phyloP scores from a whole-genome alignment of 2,329 filamentous ascomycete species.

The Dactylonectria macrodidyma region DNA sequence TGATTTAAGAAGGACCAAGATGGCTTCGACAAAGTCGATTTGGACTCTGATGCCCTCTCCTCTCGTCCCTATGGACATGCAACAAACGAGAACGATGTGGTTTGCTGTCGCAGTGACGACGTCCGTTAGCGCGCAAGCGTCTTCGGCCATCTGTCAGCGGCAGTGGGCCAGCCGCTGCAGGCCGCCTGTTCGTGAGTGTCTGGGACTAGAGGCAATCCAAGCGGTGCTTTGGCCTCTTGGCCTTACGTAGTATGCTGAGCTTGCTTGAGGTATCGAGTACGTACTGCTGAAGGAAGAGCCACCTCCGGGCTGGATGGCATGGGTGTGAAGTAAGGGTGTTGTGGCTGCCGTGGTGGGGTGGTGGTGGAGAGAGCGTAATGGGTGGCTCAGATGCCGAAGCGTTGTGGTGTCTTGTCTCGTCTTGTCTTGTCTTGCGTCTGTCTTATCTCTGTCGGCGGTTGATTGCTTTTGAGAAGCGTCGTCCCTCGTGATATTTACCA shows the following conservation, averaged over 20 bases:
- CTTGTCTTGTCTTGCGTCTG: slow-evolving; percentile 1
- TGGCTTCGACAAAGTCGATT: slow-evolving; percentile 4
- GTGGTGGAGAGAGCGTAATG: slow-evolving; percentile 8
- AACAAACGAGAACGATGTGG: slow-evolving; percentile 20
- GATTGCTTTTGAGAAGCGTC: background rate
- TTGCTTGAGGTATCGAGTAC: background rate
- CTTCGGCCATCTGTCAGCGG: slow-evolving; percentile 21
- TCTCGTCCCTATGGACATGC: background rate
- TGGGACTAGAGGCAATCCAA: slow-evolving; percentile 19
- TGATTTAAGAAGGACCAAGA: background rate
- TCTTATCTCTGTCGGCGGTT: slow-evolving; percentile 20
- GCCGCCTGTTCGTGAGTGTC: slow-evolving; percentile 20
- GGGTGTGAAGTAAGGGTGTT: slow-evolving; percentile 10
- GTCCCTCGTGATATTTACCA: slow-evolving; percentile 1
- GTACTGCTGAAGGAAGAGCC: slow-evolving; percentile 10
- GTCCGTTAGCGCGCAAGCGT: slow-evolving; percentile 11
- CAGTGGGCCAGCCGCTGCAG: slow-evolving; percentile 19
- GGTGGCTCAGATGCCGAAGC: slow-evolving; percentile 17
- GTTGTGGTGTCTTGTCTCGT: slow-evolving; percentile 12
- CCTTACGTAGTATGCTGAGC: background rate
- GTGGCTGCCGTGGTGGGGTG: slow-evolving; percentile 22
- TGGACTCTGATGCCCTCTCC: background rate
- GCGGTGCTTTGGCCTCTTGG: slow-evolving; percentile 12
- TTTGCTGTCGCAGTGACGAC: slow-evolving; percentile 10
- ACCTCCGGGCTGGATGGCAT: slow-evolving; percentile 17